Conservation (phyloP, 257 asterid species). For the Solanum ossicruentum region DNA sequence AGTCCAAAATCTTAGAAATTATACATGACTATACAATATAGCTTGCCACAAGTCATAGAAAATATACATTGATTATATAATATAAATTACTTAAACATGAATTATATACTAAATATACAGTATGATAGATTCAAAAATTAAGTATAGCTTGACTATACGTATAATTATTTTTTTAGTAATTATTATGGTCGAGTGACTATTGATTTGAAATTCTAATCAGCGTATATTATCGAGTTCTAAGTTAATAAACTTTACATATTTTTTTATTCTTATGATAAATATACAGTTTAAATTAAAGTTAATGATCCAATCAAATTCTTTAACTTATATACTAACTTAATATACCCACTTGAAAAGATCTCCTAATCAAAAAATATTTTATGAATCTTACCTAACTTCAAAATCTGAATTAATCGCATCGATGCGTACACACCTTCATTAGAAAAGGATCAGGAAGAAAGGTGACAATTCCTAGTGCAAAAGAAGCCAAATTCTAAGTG, state of each 20-base stretch:
- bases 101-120: too few relatives aligned
- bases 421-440: not conserved
- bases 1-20: too few relatives aligned
- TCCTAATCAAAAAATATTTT: not conserved
- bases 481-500: not conserved
- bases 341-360: too few relatives aligned
- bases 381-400: not conserved
- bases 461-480: not conserved
- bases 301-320: fast-evolving
- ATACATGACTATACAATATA: too few relatives aligned
- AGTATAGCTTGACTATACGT: too few relatives aligned
- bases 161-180: too few relatives aligned
- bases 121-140: too few relatives aligned
- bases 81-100: too few relatives aligned
- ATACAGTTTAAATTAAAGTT: not conserved
- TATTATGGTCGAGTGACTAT: too few relatives aligned
- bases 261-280: not conserved
- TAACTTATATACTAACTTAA: not conserved
- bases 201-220: not conserved
- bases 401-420: not conserved
- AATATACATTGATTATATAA: too few relatives aligned
- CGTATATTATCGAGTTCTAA: not conserved
- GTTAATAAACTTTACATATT: too few relatives aligned
- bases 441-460: not conserved
- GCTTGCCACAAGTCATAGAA: too few relatives aligned